Percentiles rank a stretch among this genome's conserved stretches.
Conservation (phyloP, 768 basidiomycete species). For the Glaciozyma antarctica region DNA sequence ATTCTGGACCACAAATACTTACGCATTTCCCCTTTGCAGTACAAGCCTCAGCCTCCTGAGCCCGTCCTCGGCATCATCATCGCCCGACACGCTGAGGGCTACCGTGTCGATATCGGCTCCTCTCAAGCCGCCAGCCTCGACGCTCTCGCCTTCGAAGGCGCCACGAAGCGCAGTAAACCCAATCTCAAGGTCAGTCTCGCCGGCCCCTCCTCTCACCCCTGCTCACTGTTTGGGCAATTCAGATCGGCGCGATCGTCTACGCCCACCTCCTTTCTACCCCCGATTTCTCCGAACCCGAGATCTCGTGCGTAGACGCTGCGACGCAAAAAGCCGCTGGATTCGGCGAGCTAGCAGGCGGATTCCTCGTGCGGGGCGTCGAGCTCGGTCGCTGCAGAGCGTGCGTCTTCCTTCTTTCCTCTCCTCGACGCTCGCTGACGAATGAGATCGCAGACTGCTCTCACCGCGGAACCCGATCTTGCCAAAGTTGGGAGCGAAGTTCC, state of each 20-base stretch:
- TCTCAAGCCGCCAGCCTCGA: slow-evolving; percentile 79
- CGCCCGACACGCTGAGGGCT: slow-evolving; percentile 75
- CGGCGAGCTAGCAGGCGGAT: slow-evolving; percentile 84
- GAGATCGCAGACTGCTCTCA: slow-evolving; percentile 56
- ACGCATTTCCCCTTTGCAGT: slow-evolving; percentile 2
- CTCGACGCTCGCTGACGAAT: neutral
- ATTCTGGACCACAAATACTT: neutral
- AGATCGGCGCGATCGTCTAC: slow-evolving; percentile 87
- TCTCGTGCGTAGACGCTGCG: slow-evolving; percentile 91
- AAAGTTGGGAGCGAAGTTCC: slow-evolving; percentile 66
- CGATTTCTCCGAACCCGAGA: slow-evolving; percentile 95
- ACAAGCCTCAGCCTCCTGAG: slow-evolving; percentile 44
- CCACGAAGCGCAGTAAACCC: slow-evolving; percentile 86
- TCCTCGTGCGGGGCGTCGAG: slow-evolving; percentile 63
- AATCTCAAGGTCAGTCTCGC: slow-evolving; percentile 63
- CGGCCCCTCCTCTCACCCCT: neutral
- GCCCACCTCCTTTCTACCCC: slow-evolving; percentile 87
- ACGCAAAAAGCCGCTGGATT: slow-evolving; percentile 86
- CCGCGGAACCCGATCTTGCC: slow-evolving; percentile 73
- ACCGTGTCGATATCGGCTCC: slow-evolving; percentile 84
- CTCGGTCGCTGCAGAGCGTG: slow-evolving; percentile 77
- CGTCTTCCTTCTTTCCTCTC: slow-evolving; percentile 36
- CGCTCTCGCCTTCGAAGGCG: slow-evolving; percentile 88
- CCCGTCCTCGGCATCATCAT: slow-evolving; percentile 74
- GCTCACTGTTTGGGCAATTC: slow-evolving; percentile 11